Evolutionary conservation across 352 stramenopile genomes (phyloP), one percentile per base, ranked within the genome.

Genomic region (Globisporangium solare): DNA sequence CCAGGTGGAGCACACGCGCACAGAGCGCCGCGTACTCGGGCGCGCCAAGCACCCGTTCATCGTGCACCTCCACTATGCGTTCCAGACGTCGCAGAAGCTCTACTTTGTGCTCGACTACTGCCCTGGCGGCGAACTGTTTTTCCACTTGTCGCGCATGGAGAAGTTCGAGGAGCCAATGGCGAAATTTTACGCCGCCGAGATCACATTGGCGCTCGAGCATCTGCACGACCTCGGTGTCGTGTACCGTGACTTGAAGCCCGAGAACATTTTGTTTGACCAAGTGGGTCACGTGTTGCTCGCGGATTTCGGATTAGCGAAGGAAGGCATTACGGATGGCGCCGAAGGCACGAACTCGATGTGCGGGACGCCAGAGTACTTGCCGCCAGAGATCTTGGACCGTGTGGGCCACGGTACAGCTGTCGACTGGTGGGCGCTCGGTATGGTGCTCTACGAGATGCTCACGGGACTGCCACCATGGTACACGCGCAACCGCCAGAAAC

Each of bases 361-460:
- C 56, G 88, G 88, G 27, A 96, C 91, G 21, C 89, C 88, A 18
- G 91, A 98, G 74, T 98, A 98, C 71, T 66, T 98, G 59, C 87
- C 90, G 12, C 92, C 92, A 32, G 90, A 98, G 75, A 95, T 98
- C 55, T 61, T 97, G 8, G 83, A 91, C 70, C 81, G 86, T 47
- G 77, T 91, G 41, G 88, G 86, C 41, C 86, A 97, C 68, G 91
- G 91, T 59, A 96, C 85, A 7, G 84, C 86, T 17, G 89, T 96
- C 13, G 91, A 97, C 68, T 97, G 90, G 88, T 97, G 91, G 91
- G 86, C 86, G 14, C 80, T 97, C 21, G 91, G 84, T 41, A 92
- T 92, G 79, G 80, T 98, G 55, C 71, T 98, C 14, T 98, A 97
- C 73, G 90, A 97, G 61, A 97, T 98, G 90, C 77, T 98, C 32